These are phyloP conservation scores for Fusarium gaditjirri DNA, from an alignment of 2,329 filamentous ascomycete species.

Conservation along the genomic window DNA sequence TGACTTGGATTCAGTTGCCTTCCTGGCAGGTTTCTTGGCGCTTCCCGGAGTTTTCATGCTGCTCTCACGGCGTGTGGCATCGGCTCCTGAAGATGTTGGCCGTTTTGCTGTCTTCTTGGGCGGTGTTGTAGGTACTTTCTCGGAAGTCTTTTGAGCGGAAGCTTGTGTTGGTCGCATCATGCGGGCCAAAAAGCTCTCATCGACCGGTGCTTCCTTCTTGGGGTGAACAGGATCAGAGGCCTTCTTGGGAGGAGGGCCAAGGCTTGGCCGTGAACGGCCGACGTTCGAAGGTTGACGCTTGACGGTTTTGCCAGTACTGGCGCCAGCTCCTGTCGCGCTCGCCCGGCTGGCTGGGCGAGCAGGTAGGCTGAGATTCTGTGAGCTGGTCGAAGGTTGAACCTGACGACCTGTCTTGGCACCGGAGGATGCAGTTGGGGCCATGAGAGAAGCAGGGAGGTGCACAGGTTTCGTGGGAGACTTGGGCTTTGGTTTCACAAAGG, in stretches of 20 bases:
- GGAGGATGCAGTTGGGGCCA: conserved; percentile 75
- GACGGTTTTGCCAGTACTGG: conserved; percentile 47
- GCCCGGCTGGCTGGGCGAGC: conserved; percentile 59
- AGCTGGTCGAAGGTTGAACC: conserved; percentile 48
- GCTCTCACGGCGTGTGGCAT: conserved; percentile 35
- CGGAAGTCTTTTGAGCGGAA: conserved; percentile 73
- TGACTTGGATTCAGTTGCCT: conserved; percentile 11
- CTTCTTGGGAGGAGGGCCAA: conserved; percentile 70
- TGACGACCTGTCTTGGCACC: conserved; percentile 64
- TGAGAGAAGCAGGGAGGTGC: conserved; percentile 73
- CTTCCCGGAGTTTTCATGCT: conserved; percentile 41
- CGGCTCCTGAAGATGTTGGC: conserved; percentile 36
- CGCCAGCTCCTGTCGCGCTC: conserved; percentile 49
- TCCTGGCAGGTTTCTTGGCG: conserved; percentile 34
- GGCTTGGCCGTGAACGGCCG: conserved; percentile 60
- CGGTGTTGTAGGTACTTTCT: conserved; percentile 66
- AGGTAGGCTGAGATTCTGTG: conserved; percentile 47
- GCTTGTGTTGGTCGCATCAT: conserved; percentile 83
- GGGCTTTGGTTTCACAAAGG: conserved; percentile 67
- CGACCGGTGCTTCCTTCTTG: conserved; percentile 66
- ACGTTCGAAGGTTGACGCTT: conserved; percentile 59
- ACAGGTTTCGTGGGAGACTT: conserved; percentile 77
- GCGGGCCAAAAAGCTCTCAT: conserved; percentile 79
- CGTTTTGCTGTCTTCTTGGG: conserved; percentile 54
- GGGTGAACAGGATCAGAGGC: conserved; percentile 46